Conservation (phyloP, 2,329 filamentous ascomycete genomes). For the Tolypocladium ovalisporum region DNA sequence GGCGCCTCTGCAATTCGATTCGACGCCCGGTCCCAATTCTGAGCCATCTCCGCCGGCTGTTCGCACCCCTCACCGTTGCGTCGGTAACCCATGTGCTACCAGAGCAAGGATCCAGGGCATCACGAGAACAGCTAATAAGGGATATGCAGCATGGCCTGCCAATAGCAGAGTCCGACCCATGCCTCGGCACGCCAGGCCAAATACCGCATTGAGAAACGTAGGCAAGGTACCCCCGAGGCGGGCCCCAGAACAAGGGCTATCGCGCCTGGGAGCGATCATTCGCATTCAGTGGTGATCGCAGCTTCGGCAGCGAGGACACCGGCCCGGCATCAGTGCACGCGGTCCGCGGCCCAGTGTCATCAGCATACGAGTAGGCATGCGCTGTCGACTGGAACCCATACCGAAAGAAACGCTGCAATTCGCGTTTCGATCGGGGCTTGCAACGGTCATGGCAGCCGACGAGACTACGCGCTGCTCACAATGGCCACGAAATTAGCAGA, state of each 20-base stretch:
- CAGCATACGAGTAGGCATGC: background rate
- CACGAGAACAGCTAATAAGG: background rate
- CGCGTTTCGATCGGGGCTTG: too few species aligned
- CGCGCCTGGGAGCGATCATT: background rate
- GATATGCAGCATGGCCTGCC: background rate
- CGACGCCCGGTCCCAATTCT: background rate
- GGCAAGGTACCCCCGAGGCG: background rate
- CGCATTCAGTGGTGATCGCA: background rate
- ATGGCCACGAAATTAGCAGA: too few species aligned
- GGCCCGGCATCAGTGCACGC: background rate
- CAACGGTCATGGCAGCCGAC: background rate
- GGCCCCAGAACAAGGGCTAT: background rate
- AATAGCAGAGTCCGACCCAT: background rate
- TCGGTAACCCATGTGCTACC: background rate
- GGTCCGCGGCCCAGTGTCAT: background rate
- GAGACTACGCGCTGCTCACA: background rate
- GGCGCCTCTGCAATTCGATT: background rate
- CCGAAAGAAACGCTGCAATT: too few species aligned
- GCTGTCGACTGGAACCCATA: background rate
- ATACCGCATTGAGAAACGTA: background rate
- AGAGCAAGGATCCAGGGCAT: background rate
- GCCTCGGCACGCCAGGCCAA: background rate
- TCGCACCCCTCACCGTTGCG: background rate
- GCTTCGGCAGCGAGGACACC: background rate
- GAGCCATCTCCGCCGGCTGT: background rate